phyloP scores from a whole-genome alignment of 345 rosid species.

The Hevea brasiliensis region DNA sequence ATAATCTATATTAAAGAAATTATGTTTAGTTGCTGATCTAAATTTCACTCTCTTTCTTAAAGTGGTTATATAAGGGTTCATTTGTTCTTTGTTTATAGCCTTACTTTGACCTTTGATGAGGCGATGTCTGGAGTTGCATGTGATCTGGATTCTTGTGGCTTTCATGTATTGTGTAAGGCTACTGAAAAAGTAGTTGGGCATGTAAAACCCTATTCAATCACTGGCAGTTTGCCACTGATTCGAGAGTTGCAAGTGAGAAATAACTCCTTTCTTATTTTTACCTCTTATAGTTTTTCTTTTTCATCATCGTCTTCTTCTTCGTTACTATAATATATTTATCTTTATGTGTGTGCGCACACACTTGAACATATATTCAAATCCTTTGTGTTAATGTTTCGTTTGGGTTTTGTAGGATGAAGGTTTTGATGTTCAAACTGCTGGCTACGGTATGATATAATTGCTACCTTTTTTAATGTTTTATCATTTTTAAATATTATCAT shows the following conservation, averaged over 20 bases:
- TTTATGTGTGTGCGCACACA: neutral
- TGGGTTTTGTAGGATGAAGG: constrained; percentile 73
- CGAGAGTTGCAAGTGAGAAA: constrained; percentile 74
- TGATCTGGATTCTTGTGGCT: constrained; percentile 83
- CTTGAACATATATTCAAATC: neutral
- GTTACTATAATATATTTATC: no score
- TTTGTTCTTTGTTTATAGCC: constrained; percentile 39
- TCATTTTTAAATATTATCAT: neutral
- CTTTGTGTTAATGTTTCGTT: constrained; percentile 1
- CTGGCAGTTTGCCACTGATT: constrained; percentile 91
- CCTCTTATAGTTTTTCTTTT: neutral
- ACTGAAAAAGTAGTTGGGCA: constrained; percentile 87
- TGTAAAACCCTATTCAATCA: constrained; percentile 91
- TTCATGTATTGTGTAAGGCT: constrained; percentile 80
- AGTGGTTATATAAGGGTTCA: constrained; percentile 11
- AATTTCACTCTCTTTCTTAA: neutral
- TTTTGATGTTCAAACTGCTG: constrained; percentile 90
- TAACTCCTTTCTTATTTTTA: constrained; percentile 8
- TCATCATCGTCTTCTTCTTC: neutral
- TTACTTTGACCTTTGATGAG: constrained; percentile 72
- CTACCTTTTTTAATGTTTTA: neutral
- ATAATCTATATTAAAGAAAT: constrained; percentile 3
- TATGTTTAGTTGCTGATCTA: neutral
- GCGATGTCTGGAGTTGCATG: constrained; percentile 87
- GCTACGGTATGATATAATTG: constrained; percentile 59